A percentile compares a stretch with the other conserved stretches of the same genome.
Evolutionary conservation across 2,329 filamentous ascomycete genomes (phyloP).

Genomic region (Cercospora sp.): DNA sequence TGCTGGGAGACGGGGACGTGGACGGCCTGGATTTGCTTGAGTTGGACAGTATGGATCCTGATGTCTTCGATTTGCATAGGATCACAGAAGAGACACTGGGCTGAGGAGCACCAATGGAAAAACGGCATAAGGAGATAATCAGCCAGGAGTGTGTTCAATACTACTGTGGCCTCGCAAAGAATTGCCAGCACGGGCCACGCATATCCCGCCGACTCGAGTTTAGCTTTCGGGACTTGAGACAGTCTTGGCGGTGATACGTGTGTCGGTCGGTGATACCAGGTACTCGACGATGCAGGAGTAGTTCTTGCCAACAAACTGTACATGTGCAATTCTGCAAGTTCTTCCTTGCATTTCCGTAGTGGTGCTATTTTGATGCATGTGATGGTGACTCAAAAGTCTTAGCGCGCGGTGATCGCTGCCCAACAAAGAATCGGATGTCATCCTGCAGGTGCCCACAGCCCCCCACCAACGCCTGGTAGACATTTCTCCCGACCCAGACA

Average conservation of each 20-base stretch:
- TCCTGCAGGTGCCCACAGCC: not conserved
- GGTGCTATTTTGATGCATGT: slow-evolving; percentile 6
- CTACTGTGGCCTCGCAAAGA: not conserved
- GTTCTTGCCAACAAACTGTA: not conserved
- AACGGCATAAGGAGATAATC: no score
- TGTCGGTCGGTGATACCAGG: not conserved
- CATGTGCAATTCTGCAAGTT: not conserved
- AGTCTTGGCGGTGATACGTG: slow-evolving; percentile 1
- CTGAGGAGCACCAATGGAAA: not conserved
- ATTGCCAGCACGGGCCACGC: not conserved
- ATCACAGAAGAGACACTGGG: not conserved
- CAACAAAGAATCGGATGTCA: slow-evolving; percentile 8
- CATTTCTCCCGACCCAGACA: slow-evolving; percentile 8
- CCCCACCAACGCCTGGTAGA: slow-evolving; percentile 4
- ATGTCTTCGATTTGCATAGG: slow-evolving; percentile 22
- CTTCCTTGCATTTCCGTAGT: not conserved
- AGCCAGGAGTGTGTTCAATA: not conserved
- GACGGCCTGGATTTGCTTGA: slow-evolving; percentile 19
- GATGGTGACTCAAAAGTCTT: slow-evolving; percentile 7
- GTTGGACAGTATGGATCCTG: slow-evolving; percentile 18
- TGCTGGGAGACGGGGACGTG: slow-evolving; percentile 24
- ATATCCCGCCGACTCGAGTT: not conserved
- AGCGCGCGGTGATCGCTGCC: slow-evolving; percentile 6
- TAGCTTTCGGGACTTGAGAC: not conserved
- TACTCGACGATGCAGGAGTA: not conserved